A percentile compares a stretch with the other conserved stretches of the same genome.
These are phyloP conservation scores for Paramecium octaurelia DNA, from an alignment of 73 alveolate genomes.

Conservation along the genomic window DNA sequence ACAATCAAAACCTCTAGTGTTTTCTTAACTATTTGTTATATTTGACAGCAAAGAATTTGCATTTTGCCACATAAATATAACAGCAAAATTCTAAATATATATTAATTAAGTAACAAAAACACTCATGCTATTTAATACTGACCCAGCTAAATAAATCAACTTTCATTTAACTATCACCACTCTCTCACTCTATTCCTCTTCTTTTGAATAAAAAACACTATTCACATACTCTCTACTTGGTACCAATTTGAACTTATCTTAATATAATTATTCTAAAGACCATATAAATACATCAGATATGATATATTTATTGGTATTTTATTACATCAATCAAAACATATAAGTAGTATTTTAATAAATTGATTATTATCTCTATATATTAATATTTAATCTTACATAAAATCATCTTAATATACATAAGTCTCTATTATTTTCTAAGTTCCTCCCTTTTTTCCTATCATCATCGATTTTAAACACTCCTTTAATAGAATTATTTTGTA, in stretches of 20 bases:
- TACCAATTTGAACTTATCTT: not conserved
- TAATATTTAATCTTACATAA: not conserved
- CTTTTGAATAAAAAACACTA: not conserved
- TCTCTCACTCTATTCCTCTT: not conserved
- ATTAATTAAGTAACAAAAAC: not conserved
- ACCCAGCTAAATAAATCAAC: not conserved
- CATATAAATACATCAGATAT: too few species aligned
- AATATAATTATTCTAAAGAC: too few species aligned
- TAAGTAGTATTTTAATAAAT: too few species aligned
- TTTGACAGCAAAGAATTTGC: not conserved
- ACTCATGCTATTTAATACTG: not conserved
- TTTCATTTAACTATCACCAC: slow-evolving; percentile 22
- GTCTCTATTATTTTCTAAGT: not conserved
- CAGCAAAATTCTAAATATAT: not conserved
- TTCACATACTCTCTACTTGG: slow-evolving; percentile 4
- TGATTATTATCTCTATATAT: too few species aligned
- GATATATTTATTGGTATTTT: too few species aligned
- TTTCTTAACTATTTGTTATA: not conserved
- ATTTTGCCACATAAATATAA: not conserved
- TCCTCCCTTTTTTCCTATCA: slow-evolving; percentile 56
- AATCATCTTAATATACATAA: not conserved
- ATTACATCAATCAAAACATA: not conserved
- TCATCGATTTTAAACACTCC: slow-evolving; percentile 51
- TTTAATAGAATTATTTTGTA: not conserved
- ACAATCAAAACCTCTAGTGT: not conserved